Evolutionary conservation across 768 basidiomycete genomes (phyloP).

Genomic region (Pisolithus marmoratus): DNA sequence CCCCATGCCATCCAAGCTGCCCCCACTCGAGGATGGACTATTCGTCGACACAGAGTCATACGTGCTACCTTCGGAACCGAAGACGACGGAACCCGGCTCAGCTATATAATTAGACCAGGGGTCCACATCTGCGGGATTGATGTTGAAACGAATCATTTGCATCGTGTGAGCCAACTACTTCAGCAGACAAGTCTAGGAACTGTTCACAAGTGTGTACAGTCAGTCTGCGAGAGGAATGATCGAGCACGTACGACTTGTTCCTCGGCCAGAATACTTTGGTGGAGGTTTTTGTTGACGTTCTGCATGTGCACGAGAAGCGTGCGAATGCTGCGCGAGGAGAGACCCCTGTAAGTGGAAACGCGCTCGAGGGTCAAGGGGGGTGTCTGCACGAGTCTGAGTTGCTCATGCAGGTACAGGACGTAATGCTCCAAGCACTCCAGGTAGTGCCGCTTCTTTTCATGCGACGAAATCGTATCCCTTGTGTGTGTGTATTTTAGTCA

Average conservation of each 20-base stretch:
- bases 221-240: background rate
- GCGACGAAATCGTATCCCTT: constrained; percentile 71
- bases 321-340: constrained; percentile 61
- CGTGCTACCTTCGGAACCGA: background rate
- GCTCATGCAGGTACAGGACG: constrained; percentile 59
- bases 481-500: background rate
- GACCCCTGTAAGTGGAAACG: constrained; percentile 45
- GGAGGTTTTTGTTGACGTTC: constrained; percentile 44
- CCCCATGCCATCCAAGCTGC: no score
- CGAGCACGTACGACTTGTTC: constrained; percentile 44
- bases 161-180: constrained; percentile 23
- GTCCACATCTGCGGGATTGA: constrained; percentile 23
- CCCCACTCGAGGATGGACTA: no score
- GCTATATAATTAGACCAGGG: constrained; percentile 7
- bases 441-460: constrained; percentile 73
- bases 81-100: constrained; percentile 7
- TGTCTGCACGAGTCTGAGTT: constrained; percentile 45
- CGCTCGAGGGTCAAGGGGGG: constrained; percentile 45
- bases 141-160: constrained; percentile 24
- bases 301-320: constrained; percentile 72
- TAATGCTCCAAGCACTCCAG: constrained; percentile 71
- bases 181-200: constrained; percentile 25
- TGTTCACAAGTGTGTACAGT: background rate
- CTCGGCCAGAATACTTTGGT: constrained; percentile 44
- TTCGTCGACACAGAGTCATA: background rate